These are phyloP conservation scores for Lichtheimia hyalospora DNA, from an alignment of 371 early-diverging fungal species.

Conservation along the genomic window DNA sequence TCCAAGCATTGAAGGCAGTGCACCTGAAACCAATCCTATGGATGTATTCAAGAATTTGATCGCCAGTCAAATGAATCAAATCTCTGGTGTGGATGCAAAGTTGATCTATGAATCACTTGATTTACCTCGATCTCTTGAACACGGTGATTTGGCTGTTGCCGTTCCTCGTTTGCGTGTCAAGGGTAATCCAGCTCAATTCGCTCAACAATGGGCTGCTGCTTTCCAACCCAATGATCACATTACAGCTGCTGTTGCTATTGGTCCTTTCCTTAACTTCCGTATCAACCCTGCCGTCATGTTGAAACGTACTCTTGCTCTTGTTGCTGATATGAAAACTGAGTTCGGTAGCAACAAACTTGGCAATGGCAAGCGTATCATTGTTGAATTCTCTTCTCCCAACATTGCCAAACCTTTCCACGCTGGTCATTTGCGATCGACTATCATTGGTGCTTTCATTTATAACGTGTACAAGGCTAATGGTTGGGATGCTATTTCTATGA, in stretches of 20 bases:
- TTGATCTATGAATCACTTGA: slow-evolving; percentile 55
- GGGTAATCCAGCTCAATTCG: slow-evolving; percentile 82
- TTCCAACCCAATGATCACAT: slow-evolving; percentile 67
- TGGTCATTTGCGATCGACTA: slow-evolving; percentile 97
- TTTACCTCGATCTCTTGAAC: slow-evolving; percentile 60
- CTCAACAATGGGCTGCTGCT: slow-evolving; percentile 72
- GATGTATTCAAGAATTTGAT: slow-evolving; percentile 60
- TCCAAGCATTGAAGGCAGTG: slow-evolving; percentile 48
- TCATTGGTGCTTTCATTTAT: slow-evolving; percentile 94
- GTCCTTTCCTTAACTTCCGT: slow-evolving; percentile 88
- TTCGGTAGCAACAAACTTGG: slow-evolving; percentile 74
- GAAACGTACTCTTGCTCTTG: slow-evolving; percentile 49
- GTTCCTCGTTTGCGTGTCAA: slow-evolving; percentile 83
- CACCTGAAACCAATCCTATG: slow-evolving; percentile 52
- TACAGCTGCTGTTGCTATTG: slow-evolving; percentile 56
- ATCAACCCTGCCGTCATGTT: slow-evolving; percentile 63
- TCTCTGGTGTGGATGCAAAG: slow-evolving; percentile 50
- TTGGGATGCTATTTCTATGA: slow-evolving; percentile 90
- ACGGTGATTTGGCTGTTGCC: slow-evolving; percentile 83
- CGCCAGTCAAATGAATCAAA: slow-evolving; percentile 43
- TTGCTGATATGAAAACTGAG: slow-evolving; percentile 44
- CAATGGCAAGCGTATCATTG: slow-evolving; percentile 72
- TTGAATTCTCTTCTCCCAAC: slow-evolving; percentile 98
- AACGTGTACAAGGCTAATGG: slow-evolving; percentile 85
- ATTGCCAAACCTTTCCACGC: slow-evolving; percentile 99